Percentiles rank a stretch among this genome's conserved stretches.
These are phyloP conservation scores for Tolypocladium capitatum DNA, from an alignment of 2,329 filamentous ascomycete species.

Conservation along the genomic window DNA sequence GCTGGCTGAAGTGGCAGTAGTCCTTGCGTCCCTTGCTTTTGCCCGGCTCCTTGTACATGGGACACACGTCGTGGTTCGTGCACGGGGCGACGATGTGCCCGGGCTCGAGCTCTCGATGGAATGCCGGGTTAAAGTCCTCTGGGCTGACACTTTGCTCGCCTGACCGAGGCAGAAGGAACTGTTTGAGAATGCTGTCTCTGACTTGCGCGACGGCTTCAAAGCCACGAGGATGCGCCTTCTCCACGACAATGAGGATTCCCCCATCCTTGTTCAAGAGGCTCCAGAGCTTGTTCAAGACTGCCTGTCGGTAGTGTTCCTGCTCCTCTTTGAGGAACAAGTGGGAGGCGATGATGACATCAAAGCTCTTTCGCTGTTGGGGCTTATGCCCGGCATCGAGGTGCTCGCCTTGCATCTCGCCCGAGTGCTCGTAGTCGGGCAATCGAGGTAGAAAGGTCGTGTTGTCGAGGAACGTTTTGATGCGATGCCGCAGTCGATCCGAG, in stretches of 20 bases:
- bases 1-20: conserved; percentile 81
- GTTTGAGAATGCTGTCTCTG: conserved; percentile 62
- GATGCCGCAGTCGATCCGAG: conserved; percentile 59
- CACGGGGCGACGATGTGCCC: conserved; percentile 63
- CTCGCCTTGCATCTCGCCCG: conserved; percentile 42
- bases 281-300: conserved; percentile 81
- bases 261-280: conserved; percentile 69
- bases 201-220: conserved; percentile 87
- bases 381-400: conserved; percentile 44
- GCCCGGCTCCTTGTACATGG: conserved; percentile 70
- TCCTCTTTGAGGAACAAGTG: conserved; percentile 67
- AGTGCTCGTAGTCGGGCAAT: conserved; percentile 72
- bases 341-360: conserved; percentile 81
- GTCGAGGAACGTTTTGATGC: conserved; percentile 63
- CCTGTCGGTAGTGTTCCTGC: conserved; percentile 64
- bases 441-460: conserved; percentile 88
- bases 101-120: conserved; percentile 34
- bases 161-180: conserved; percentile 47
- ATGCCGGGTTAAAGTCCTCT: conserved; percentile 26
- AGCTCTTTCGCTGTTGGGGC: conserved; percentile 57
- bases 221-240: conserved; percentile 82
- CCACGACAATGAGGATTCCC: conserved; percentile 73
- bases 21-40: conserved; percentile 66
- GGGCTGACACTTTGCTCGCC: conserved; percentile 20
- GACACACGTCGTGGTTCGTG: conserved; percentile 78